Conservation (phyloP, 2,329 filamentous ascomycete genomes). For the Paecilomyces variotii region DNA sequence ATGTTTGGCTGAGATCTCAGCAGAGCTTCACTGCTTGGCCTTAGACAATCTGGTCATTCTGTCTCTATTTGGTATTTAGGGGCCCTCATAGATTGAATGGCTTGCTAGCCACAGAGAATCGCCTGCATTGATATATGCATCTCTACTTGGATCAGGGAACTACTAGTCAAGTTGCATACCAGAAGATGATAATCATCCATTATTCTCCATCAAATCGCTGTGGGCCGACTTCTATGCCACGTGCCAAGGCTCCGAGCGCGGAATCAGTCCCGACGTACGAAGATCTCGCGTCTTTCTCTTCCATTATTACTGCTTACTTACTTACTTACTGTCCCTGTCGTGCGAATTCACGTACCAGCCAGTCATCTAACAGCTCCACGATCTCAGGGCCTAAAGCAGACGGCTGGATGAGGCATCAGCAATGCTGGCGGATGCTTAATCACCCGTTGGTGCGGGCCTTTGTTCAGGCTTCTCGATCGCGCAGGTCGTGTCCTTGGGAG, state of each 20-base stretch:
- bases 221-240: background rate
- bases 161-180: background rate
- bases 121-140: no score
- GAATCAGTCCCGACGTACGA: slow-evolving; percentile 17
- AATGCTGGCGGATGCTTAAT: slow-evolving; percentile 12
- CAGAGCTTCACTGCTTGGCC: background rate
- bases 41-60: background rate
- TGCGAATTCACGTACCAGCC: background rate
- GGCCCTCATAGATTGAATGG: background rate
- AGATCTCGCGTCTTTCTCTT: slow-evolving; percentile 33
- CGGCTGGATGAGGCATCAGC: slow-evolving; percentile 24
- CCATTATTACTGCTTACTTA: no score
- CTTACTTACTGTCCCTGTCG: no score
- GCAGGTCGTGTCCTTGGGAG: background rate
- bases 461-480: background rate
- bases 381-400: slow-evolving; percentile 17
- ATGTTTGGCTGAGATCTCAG: background rate
- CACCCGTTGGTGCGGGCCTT: slow-evolving; percentile 8
- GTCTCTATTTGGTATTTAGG: background rate
- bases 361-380: background rate
- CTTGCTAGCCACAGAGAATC: background rate
- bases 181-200: no score
- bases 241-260: background rate
- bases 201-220: background rate
- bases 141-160: background rate